Evolutionary conservation across 2,329 filamentous ascomycete genomes (phyloP).

Genomic region (Ophiostoma sp.): DNA sequence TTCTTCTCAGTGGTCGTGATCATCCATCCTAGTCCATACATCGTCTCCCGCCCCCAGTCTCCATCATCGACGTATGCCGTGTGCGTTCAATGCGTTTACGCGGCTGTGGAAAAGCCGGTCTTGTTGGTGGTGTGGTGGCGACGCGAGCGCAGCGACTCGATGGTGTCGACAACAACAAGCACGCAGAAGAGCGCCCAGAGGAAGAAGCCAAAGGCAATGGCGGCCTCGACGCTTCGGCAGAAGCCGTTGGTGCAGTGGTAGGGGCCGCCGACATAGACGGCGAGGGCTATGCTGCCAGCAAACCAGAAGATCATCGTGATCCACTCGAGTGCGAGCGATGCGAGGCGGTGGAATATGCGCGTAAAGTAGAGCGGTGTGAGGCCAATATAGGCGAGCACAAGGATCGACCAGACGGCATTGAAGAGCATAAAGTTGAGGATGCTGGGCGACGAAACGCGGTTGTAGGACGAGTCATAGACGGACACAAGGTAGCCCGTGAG

Average conservation of each 20-base stretch:
- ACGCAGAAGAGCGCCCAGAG: conserved; percentile 51
- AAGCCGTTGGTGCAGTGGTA: conserved; percentile 47
- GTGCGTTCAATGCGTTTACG: background rate
- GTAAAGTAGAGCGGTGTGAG: conserved; percentile 60
- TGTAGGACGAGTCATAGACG: conserved; percentile 37
- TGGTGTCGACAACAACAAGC: conserved; percentile 43
- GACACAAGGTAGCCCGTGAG: conserved; percentile 64
- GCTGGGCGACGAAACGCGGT: conserved; percentile 40
- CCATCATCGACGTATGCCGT: no score
- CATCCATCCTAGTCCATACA: no score
- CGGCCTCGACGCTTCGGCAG: conserved; percentile 59
- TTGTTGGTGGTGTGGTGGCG: conserved; percentile 32
- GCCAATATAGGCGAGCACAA: conserved; percentile 65
- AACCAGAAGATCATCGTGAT: conserved; percentile 88
- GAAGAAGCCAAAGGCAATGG: conserved; percentile 61
- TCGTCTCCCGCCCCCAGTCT: no score
- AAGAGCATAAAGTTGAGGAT: conserved; percentile 75
- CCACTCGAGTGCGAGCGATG: conserved; percentile 61
- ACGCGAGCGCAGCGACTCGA: conserved; percentile 41
- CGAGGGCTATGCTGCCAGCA: conserved; percentile 72
- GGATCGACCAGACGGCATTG: conserved; percentile 67
- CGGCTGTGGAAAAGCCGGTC: conserved; percentile 15
- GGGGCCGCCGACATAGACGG: conserved; percentile 55
- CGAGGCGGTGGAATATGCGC: conserved; percentile 56
- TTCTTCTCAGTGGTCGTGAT: no score